Evolutionary conservation across 768 basidiomycete species (phyloP), one percentile per base, ranked within the genome.

Genomic region (Boletellus sp.): DNA sequence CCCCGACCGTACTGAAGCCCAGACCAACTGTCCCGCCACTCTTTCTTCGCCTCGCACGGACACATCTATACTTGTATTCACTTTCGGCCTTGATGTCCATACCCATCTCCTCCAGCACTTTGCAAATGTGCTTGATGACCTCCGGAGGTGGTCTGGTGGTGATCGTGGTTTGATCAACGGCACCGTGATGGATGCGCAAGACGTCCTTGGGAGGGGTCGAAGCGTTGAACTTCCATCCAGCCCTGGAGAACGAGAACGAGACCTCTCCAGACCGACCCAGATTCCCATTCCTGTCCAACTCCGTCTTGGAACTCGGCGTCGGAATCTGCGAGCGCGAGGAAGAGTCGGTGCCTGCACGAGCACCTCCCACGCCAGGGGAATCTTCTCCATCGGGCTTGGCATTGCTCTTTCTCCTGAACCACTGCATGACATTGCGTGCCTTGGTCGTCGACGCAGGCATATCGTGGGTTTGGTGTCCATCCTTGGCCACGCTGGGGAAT

Each of bases 341-440:
- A 13, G 61, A 41, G 17, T 63, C 56, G 17, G 60, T 54, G 36
- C 63, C 63, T 24, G 58, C 51, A 0, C 57, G 67, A 6, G 52
- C 2, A 1, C 47, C 12, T 4, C 48, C 54, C 7, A 52, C 20
- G 15, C 51, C 57, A 3, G 60, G 33, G 20, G 54, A 55, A 24
- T 51, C 60, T 22, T 62, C 70, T 43, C 50, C 57, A 35, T 61
- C 68, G 48, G 57, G 64, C 60, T 65, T 68, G 46, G 42, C 66
- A 3, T 81, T 85, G 61, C 83, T 85, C 70, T 78, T 80, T 48
- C 78, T 79, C 68, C 88, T 77, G 80, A 99, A 98, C 96, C 96
- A 99, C 57, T 94, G 86, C 95, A 98, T 98, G 46, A 99, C 96
- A 63, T 87, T 92, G 67, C 84, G 84, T 4, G 95, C 94, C 67